These are phyloP conservation scores for Toxicodendron radicans DNA, from an alignment of 345 rosid species.

Conservation along the genomic window DNA sequence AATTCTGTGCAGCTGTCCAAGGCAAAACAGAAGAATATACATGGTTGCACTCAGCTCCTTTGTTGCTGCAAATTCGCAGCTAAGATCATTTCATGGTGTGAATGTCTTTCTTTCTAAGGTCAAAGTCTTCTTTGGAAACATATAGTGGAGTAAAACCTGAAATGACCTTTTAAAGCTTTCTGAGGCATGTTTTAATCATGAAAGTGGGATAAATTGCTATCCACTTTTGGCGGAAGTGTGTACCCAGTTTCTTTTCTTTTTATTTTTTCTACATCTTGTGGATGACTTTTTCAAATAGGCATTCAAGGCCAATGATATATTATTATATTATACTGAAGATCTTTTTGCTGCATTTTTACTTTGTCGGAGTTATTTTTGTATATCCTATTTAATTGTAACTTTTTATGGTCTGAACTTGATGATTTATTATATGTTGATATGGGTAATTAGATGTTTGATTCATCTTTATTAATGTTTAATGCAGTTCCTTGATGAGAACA, in stretches of 20 bases:
- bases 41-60: not conserved
- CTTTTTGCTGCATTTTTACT: not conserved
- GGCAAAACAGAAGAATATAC: not conserved
- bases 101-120: not conserved
- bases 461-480: conserved; percentile 24
- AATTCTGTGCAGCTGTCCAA: not conserved
- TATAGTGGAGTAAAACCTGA: not conserved
- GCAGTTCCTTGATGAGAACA: conserved; percentile 96
- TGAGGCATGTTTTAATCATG: not conserved
- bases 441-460: not conserved
- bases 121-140: not conserved
- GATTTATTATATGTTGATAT: not conserved
- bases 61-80: not conserved
- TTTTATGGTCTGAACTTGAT: not conserved
- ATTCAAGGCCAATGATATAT: not conserved
- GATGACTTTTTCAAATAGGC: conserved; percentile 1
- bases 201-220: not conserved
- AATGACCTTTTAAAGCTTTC: not conserved
- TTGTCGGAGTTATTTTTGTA: not conserved
- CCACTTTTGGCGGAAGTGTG: not conserved
- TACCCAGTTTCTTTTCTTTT: not conserved
- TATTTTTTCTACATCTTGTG: not conserved
- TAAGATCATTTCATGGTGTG: not conserved
- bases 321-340: not conserved
- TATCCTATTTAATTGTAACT: not conserved